These are phyloP conservation scores for Meyerozyma smithsonii DNA, from an alignment of 1,139 yeast species.

Conservation along the genomic window DNA sequence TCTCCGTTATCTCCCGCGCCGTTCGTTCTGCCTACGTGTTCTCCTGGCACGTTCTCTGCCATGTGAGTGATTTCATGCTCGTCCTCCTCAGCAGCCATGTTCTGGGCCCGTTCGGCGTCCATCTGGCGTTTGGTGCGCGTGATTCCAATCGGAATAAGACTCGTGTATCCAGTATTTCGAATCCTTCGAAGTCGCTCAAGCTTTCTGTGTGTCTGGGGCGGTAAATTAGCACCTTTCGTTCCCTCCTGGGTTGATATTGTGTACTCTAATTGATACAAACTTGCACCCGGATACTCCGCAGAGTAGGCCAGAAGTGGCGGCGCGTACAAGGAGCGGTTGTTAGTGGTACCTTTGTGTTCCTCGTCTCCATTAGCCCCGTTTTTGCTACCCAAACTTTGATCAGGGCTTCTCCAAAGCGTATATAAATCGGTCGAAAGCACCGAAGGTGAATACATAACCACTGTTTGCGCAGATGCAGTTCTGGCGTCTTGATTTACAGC, in stretches of 20 bases:
- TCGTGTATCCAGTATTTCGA: conserved; percentile 44
- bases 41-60: conserved; percentile 23
- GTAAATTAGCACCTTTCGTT: conserved; percentile 9
- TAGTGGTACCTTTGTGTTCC: not conserved
- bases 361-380: not conserved
- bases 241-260: conserved; percentile 17
- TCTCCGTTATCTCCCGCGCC: conserved; percentile 5
- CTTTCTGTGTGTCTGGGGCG: conserved; percentile 32
- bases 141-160: conserved; percentile 52
- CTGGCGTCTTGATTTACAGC: not conserved
- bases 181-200: conserved; percentile 39
- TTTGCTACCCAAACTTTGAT: not conserved
- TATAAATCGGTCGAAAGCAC: not conserved
- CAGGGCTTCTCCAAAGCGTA: not conserved
- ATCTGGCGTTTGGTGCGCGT: conserved; percentile 50
- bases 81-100: conserved; percentile 17
- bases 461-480: not conserved
- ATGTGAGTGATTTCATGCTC: conserved; percentile 8
- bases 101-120: conserved; percentile 19
- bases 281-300: conserved; percentile 48
- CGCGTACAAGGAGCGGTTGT: conserved; percentile 28
- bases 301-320: conserved; percentile 54
- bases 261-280: conserved; percentile 25
- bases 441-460: not conserved
- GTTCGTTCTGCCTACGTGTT: conserved; percentile 8